phyloP scores from a whole-genome alignment of 2,329 filamentous ascomycete species.

The Pseudogymnoascus verrucosus region DNA sequence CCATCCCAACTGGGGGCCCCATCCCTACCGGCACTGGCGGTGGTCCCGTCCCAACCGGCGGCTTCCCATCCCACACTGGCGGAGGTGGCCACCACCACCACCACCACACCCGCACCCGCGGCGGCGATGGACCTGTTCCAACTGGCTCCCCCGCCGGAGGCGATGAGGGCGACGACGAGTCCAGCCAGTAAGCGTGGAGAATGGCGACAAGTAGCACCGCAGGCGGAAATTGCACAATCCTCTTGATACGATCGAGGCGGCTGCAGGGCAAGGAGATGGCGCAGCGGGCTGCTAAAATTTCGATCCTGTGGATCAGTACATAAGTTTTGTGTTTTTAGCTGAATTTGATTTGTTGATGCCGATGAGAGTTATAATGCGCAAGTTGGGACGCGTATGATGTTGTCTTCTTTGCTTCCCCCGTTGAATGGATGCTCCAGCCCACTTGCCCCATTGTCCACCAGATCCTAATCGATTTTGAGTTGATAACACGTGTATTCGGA shows the following conservation, averaged over 20 bases:
- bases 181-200: neutral
- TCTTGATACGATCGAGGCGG: neutral
- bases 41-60: neutral
- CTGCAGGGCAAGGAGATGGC: constrained; percentile 1
- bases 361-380: neutral
- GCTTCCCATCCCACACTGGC: neutral
- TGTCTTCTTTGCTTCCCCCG: neutral
- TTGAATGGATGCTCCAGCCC: neutral
- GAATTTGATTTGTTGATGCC: neutral
- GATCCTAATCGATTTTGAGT: neutral
- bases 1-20: neutral
- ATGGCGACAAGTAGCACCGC: neutral
- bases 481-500: neutral
- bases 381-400: neutral
- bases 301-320: neutral
- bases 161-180: neutral
- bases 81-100: neutral
- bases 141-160: neutral
- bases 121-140: neutral
- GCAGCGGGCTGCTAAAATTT: neutral
- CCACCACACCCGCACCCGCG: neutral
- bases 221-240: neutral
- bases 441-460: neutral
- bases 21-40: neutral
- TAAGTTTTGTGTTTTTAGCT: neutral